Conservation (phyloP, 2,329 filamentous ascomycete genomes). For the Trichoderma afroharzianum region DNA sequence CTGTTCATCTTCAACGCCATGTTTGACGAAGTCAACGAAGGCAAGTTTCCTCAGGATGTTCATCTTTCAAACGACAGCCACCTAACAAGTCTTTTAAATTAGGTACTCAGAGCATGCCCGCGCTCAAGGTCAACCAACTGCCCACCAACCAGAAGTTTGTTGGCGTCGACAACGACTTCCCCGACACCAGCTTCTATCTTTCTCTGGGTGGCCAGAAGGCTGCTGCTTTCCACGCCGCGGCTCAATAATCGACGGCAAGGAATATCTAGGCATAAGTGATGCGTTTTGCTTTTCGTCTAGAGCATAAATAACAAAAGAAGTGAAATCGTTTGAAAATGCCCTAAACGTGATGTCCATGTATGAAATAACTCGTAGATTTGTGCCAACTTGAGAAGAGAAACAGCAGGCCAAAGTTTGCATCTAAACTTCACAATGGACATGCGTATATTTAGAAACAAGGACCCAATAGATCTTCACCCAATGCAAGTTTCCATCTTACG, state of each 20-base stretch:
- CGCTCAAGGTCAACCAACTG: constrained; percentile 8
- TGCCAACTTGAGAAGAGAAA: not conserved
- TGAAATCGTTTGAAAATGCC: not conserved
- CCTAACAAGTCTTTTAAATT: not conserved
- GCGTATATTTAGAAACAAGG: not conserved
- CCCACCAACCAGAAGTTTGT: constrained; percentile 15
- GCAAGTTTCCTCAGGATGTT: not conserved
- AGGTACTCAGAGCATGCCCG: constrained; percentile 11
- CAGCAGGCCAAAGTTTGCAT: not conserved
- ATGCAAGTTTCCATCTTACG: not conserved
- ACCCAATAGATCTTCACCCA: not conserved
- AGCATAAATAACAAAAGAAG: not conserved
- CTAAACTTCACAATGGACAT: not conserved
- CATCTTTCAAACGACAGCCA: too few species aligned
- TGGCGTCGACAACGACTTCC: constrained; percentile 4
- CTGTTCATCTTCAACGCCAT: constrained; percentile 15
- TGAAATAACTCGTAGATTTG: not conserved
- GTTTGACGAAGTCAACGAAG: constrained; percentile 16
- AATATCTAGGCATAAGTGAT: not conserved
- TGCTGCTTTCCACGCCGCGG: constrained; percentile 5
- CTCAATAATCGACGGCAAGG: not conserved
- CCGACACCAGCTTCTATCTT: constrained; percentile 11
- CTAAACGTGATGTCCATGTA: not conserved
- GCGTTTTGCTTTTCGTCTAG: not conserved
- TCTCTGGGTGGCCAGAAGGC: constrained; percentile 6